Base-by-base conservation (phyloP, 164 flowering plant species). In the Nelumbo lutea region DNA sequence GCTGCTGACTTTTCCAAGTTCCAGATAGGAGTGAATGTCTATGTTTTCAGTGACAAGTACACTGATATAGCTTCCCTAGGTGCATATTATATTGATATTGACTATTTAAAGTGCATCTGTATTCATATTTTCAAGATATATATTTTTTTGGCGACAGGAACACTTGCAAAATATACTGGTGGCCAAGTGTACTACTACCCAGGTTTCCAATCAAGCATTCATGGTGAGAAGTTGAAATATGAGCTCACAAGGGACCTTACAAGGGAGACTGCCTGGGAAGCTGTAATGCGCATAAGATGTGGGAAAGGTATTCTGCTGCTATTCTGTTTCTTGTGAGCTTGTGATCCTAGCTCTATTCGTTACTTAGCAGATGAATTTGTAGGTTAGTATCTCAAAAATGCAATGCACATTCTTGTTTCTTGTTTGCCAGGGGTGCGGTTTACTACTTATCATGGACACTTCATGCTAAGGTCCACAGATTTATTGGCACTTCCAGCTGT, bases 211-310 rank as follows among this genome's bases (percentile, higher is more conserved):
- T 79, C 86, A 62, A 68, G 75, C 57, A 60, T 74, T 72, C 97
- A 96, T 56, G 73, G 76, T 72, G 96, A 87, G 67, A 93, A 84
- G 82, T 77, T 96, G 79, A 85, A 82, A 67, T 84, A 88, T 78
- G 99, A 96, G 74, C 76, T 93, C 66, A 62, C 89, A 48, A 84
- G 99, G 79, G 97, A 96, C 79, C 96, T 96, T 61, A 90, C 90
- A 2, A 84, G 97, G 77, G 99, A 96, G 79, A 96, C 98, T 67
- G 98, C 97, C 9, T 96, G 99, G 99, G 99, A 93, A 80, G 87
- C 98, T 72, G 96, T 93, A 50, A 84, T 96, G 98, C 99, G 98
- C 45, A 80, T 96, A 69, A 81, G 97, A 87, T 96, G 98, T 82
- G 99, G 98, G 73, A 93, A 90, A 88, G 99, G 99, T 96, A 44